phyloP scores from a whole-genome alignment of 805 yeast species.

The Candida tibetensis region DNA sequence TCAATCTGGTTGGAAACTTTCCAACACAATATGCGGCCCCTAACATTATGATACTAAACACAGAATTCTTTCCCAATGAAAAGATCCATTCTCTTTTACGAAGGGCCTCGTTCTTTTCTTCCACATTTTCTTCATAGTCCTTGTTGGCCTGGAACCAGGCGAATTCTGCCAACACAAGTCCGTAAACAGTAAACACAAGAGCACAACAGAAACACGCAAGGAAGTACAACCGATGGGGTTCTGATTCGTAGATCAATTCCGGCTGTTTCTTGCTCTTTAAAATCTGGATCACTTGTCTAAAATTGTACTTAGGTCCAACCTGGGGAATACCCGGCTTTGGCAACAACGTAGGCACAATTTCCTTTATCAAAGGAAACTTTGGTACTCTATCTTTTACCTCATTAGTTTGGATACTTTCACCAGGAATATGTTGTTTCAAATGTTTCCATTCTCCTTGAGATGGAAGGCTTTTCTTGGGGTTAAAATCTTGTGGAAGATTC shows the following conservation, averaged over 20 bases:
- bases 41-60: slow-evolving; percentile 27
- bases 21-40: slow-evolving; percentile 29
- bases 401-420: slow-evolving; percentile 45
- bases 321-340: slow-evolving; percentile 80
- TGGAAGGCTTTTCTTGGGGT: slow-evolving; percentile 30
- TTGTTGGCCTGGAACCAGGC: slow-evolving; percentile 49
- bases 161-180: slow-evolving; percentile 57
- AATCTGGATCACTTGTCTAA: slow-evolving; percentile 60
- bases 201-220: slow-evolving; percentile 67
- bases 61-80: slow-evolving; percentile 25
- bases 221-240: slow-evolving; percentile 77
- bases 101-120: slow-evolving; percentile 44
- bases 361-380: slow-evolving; percentile 61
- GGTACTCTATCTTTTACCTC: slow-evolving; percentile 61
- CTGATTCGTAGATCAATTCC: slow-evolving; percentile 77
- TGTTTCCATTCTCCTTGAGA: slow-evolving; percentile 41
- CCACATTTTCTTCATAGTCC: slow-evolving; percentile 51
- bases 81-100: slow-evolving; percentile 38
- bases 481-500: slow-evolving; percentile 28
- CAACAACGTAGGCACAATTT: slow-evolving; percentile 59
- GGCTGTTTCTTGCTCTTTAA: slow-evolving; percentile 56
- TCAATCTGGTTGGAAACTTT: slow-evolving; percentile 62
- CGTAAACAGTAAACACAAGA: slow-evolving; percentile 66
- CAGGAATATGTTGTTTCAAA: slow-evolving; percentile 53
- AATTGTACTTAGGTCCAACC: slow-evolving; percentile 53